Base-by-base conservation (phyloP, 441 rosid genomes). In the Euphorbia schlechtendalii region DNA sequence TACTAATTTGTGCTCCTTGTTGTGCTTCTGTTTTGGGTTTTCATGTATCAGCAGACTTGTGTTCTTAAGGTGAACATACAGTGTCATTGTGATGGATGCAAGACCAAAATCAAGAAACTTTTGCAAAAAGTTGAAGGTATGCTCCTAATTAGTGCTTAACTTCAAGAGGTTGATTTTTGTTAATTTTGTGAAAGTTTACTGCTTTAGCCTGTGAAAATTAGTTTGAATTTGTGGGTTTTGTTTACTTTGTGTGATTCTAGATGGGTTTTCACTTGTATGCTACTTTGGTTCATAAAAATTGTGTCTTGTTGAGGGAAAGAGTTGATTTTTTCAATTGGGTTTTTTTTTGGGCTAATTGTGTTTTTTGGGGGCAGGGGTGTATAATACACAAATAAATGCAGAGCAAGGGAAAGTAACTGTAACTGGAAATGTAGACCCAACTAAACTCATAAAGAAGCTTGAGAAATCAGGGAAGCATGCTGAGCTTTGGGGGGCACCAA, bases 401-500 rank as follows among this genome's bases (percentile, higher is more conserved):
- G 96, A 89, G 73, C 96, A 87, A 58, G 96, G 96, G 62, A 90
- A 72, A 71, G 96, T 94, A 21, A 87, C 86, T 11, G 99, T 94
- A 28, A 72, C 86, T 0, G 99, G 99, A 17, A 73, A 82, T 76
- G 88, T 85, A 27, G 96, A 89, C 78, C 96, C 96, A 20, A 70
- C 79, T 4, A 54, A 71, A 18, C 89, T 94, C 11, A 77, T 94
- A 27, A 79, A 73, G 75, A 94, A 89, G 83, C 94, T 94, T 12
- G 84, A 83, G 80, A 94, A 90, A 56, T 79, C 95, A 8, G 99
- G 99, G 28, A 93, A 88, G 69, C 89, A 86, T 70, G 99, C 96
- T 15, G 94, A 89, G 80, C 71, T 89, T 17, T 74, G 72, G 87
- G 94, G 76, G 20, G 78, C 78, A 20, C 83, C 80, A 7, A 84